phyloP scores from a whole-genome alignment of 192 early-diverging fungal genomes.

The Coemansia umbellata region DNA sequence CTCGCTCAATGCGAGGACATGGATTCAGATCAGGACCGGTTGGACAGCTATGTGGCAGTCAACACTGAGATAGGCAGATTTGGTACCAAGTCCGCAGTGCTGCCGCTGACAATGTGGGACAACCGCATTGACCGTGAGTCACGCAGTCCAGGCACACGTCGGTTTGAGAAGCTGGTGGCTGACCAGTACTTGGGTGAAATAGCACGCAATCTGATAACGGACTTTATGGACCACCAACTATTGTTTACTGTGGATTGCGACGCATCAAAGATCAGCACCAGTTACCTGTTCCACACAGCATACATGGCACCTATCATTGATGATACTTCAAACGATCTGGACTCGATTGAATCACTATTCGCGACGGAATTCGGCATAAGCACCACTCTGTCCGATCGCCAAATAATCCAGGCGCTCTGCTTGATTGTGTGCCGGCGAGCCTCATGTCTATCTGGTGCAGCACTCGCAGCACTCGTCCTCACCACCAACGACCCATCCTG shows the following conservation, averaged over 20 bases:
- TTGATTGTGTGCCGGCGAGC: constrained; percentile 81
- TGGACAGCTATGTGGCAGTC: constrained; percentile 75
- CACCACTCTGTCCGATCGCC: constrained; percentile 66
- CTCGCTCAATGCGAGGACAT: no score
- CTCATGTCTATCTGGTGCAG: constrained; percentile 67
- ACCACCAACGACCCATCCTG: background rate
- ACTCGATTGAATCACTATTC: constrained; percentile 60
- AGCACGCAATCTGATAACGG: constrained; percentile 69
- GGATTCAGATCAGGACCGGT: no score
- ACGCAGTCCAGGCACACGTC: constrained; percentile 65
- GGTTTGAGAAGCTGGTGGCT: constrained; percentile 67
- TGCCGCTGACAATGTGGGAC: constrained; percentile 83
- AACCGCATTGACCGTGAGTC: constrained; percentile 75
- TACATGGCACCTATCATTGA: constrained; percentile 71
- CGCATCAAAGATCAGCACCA: constrained; percentile 52
- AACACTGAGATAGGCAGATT: constrained; percentile 94
- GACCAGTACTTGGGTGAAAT: constrained; percentile 93
- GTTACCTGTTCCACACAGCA: constrained; percentile 68
- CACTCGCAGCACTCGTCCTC: constrained; percentile 56
- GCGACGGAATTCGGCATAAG: constrained; percentile 63
- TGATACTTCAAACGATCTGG: constrained; percentile 59
- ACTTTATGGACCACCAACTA: constrained; percentile 74
- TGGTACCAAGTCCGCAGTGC: constrained; percentile 52
- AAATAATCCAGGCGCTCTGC: constrained; percentile 72
- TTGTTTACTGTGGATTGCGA: constrained; percentile 61